phyloP scores from a whole-genome alignment of 1,284 basidiomycete genomes.

The Stygiomarasmius scandens region DNA sequence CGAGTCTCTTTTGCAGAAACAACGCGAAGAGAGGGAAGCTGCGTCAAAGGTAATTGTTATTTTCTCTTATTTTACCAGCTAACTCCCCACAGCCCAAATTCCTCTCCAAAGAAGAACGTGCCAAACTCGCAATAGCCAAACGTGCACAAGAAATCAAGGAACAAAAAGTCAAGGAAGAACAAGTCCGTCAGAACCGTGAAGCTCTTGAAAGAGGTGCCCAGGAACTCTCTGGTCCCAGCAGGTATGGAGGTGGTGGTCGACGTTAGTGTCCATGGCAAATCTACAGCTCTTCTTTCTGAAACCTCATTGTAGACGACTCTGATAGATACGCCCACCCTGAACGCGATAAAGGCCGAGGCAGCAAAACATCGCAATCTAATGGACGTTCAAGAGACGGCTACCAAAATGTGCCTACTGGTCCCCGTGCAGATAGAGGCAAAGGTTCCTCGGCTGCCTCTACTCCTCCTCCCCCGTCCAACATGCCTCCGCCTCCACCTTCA shows the following conservation, averaged over 20 bases:
- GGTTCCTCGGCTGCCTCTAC: slow-evolving; percentile 29
- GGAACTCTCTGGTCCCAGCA: slow-evolving; percentile 47
- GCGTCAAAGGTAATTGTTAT: slow-evolving; percentile 72
- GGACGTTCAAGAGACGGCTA: slow-evolving; percentile 36
- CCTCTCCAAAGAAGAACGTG: slow-evolving; percentile 85
- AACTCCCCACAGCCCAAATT: slow-evolving; percentile 75
- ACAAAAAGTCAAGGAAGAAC: slow-evolving; percentile 65
- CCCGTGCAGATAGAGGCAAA: slow-evolving; percentile 72
- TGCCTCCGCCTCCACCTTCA: slow-evolving; percentile 53
- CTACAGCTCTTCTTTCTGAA: neutral
- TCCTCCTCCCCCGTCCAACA: slow-evolving; percentile 40
- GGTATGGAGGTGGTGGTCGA: slow-evolving; percentile 34
- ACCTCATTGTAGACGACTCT: slow-evolving; percentile 43
- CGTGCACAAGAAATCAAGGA: slow-evolving; percentile 79
- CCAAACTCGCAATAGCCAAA: slow-evolving; percentile 85
- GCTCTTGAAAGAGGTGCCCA: slow-evolving; percentile 77
- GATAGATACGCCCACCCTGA: slow-evolving; percentile 52
- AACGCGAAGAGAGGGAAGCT: slow-evolving; percentile 85
- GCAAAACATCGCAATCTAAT: slow-evolving; percentile 30
- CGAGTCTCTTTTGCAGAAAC: slow-evolving; percentile 83
- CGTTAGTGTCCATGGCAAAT: slow-evolving; percentile 18
- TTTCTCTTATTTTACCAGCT: neutral
- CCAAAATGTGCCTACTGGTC: slow-evolving; percentile 80
- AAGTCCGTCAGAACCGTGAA: slow-evolving; percentile 60
- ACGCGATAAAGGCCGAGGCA: slow-evolving; percentile 44